These are phyloP conservation scores for Melastoma malabathricum DNA, from an alignment of 345 rosid genomes.

Conservation along the genomic window DNA sequence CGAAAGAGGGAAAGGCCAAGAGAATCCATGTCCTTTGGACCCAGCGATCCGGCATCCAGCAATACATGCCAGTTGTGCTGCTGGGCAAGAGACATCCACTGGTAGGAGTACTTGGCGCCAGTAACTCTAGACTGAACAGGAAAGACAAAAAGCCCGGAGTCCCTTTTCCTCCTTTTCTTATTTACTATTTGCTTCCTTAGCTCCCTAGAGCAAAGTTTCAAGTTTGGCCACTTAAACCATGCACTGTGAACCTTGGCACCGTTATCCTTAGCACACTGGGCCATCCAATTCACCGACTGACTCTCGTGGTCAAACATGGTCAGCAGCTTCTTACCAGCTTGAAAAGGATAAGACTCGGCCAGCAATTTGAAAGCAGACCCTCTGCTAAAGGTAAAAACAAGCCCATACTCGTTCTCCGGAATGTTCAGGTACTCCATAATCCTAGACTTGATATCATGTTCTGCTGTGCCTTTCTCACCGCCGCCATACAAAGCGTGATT, in stretches of 20 bases:
- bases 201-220: conserved; percentile 75
- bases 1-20: conserved; percentile 73
- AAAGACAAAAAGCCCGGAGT: conserved; percentile 67
- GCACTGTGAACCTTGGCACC: conserved; percentile 75
- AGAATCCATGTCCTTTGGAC: conserved; percentile 89
- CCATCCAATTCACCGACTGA: conserved; percentile 89
- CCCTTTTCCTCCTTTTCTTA: conserved; percentile 73
- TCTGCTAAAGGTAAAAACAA: conserved; percentile 77
- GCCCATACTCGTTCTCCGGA: conserved; percentile 78
- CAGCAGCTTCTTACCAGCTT: conserved; percentile 49
- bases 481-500: conserved; percentile 80
- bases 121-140: conserved; percentile 82
- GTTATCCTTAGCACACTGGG: conserved; percentile 69
- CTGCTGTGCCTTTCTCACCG: conserved; percentile 65
- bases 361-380: conserved; percentile 79
- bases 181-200: conserved; percentile 54
- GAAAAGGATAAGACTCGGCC: conserved; percentile 75
- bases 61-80: conserved; percentile 82
- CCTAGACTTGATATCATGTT: conserved; percentile 64
- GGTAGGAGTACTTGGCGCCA: conserved; percentile 77
- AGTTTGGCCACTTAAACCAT: conserved; percentile 83
- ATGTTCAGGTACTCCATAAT: conserved; percentile 78
- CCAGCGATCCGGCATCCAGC: conserved; percentile 73
- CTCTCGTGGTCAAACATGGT: conserved; percentile 94
- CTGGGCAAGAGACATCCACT: conserved; percentile 85